A percentile compares a stretch with the other conserved stretches of the same genome.
These are phyloP conservation scores for Cordyceps cicadae DNA, from an alignment of 2,329 filamentous ascomycete genomes.

Conservation along the genomic window DNA sequence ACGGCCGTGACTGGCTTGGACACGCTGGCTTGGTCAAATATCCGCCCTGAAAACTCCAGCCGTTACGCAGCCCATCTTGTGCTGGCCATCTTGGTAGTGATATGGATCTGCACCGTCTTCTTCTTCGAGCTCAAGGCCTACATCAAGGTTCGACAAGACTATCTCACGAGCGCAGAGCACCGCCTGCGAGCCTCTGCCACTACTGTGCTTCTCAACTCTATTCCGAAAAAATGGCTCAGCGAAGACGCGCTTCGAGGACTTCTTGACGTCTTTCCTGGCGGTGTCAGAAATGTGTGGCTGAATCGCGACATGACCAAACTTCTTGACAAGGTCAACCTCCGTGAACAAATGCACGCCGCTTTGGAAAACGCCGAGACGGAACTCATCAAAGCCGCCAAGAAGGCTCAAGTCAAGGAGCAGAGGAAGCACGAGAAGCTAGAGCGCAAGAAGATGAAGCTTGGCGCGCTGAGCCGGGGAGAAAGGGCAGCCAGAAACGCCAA, in stretches of 20 bases:
- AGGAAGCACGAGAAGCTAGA: conserved; percentile 56
- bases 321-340: conserved; percentile 71
- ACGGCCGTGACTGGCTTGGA: conserved; percentile 56
- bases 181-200: conserved; percentile 88
- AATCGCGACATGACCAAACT: conserved; percentile 82
- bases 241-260: conserved; percentile 72
- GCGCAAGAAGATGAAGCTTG: conserved; percentile 43
- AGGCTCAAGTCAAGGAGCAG: conserved; percentile 62
- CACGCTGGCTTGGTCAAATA: conserved; percentile 79
- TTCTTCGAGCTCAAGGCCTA: conserved; percentile 82
- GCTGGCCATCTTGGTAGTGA: conserved; percentile 66
- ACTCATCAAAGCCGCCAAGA: conserved; percentile 71
- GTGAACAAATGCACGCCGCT: conserved; percentile 60
- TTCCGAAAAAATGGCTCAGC: conserved; percentile 84
- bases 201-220: conserved; percentile 85
- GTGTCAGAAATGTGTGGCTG: conserved; percentile 92
- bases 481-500: conserved; percentile 36
- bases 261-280: conserved; percentile 93
- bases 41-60: conserved; percentile 54
- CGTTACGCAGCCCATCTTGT: conserved; percentile 81
- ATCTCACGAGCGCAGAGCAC: conserved; percentile 89
- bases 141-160: conserved; percentile 88
- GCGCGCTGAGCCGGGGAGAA: conserved; percentile 44
- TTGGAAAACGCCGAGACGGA: conserved; percentile 80
- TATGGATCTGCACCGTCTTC: conserved; percentile 81